Conservation (phyloP, 140 eudicot species). For the Oenanthe javanica region DNA sequence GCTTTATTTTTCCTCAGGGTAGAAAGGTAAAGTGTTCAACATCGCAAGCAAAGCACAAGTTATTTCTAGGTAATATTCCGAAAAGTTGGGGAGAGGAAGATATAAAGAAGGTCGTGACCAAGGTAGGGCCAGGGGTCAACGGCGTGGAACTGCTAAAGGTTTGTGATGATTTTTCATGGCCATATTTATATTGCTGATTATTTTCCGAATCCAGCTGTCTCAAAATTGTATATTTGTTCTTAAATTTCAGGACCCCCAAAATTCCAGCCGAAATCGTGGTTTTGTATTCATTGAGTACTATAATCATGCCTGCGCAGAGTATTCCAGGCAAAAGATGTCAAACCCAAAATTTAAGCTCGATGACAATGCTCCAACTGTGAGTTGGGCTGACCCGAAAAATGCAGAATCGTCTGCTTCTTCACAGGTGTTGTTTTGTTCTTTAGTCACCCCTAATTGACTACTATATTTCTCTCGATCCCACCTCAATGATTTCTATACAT, state of each 20-base stretch:
- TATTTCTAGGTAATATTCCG: constrained; percentile 90
- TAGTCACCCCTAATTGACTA: neutral
- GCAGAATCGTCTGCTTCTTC: constrained; percentile 69
- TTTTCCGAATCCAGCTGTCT: neutral
- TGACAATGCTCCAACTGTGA: constrained; percentile 86
- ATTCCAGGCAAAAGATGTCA: constrained; percentile 81
- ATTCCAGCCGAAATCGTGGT: constrained; percentile 86
- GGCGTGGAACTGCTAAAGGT: constrained; percentile 83
- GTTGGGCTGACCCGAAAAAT: constrained; percentile 98
- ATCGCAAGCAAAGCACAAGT: constrained; percentile 82
- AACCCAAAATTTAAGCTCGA: constrained; percentile 76
- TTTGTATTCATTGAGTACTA: constrained; percentile 92
- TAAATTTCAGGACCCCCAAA: constrained; percentile 74
- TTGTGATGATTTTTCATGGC: neutral
- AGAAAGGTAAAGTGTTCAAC: constrained; percentile 72
- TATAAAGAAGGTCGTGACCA: constrained; percentile 57
- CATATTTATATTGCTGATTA: neutral
- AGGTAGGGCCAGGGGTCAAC: constrained; percentile 81
- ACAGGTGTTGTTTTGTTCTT: constrained; percentile 29
- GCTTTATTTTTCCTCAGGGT: constrained; percentile 38
- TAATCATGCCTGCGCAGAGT: constrained; percentile 95
- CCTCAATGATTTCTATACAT: neutral
- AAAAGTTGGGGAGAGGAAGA: constrained; percentile 78
- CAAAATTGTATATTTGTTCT: neutral
- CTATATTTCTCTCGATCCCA: neutral